These are phyloP conservation scores for Cordyceps pruinosa DNA, from an alignment of 2,329 filamentous ascomycete genomes.

Conservation along the genomic window DNA sequence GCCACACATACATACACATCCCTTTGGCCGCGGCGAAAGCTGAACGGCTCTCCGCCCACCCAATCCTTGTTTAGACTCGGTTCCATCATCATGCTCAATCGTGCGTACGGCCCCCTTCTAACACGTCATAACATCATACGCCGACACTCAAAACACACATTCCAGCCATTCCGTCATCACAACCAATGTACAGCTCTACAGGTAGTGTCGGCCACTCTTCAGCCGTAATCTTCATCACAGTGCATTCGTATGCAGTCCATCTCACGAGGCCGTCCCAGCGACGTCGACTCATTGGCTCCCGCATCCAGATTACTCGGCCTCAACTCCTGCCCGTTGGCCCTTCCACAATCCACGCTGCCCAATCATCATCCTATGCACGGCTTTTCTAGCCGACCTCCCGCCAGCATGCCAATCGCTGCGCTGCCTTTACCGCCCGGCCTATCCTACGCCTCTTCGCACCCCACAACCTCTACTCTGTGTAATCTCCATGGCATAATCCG, in stretches of 20 bases:
- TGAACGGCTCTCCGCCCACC: no score
- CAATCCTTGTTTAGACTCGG: background rate
- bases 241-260: background rate
- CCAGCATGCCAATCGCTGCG: background rate
- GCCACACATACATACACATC: background rate
- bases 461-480: background rate
- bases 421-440: background rate
- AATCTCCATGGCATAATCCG: constrained; percentile 5
- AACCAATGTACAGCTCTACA: background rate
- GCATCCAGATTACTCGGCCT: background rate
- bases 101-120: no score
- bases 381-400: background rate
- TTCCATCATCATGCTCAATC: background rate
- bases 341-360: background rate
- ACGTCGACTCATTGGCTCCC: background rate
- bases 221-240: background rate
- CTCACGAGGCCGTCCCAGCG: background rate
- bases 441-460: background rate
- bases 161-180: background rate
- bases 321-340: background rate
- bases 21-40: no score
- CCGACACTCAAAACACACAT: background rate
- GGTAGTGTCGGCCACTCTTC: background rate
- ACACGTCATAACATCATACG: no score
- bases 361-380: background rate